Base-by-base conservation (phyloP, 1,139 yeast species). In the Arxiozyma bovina region DNA sequence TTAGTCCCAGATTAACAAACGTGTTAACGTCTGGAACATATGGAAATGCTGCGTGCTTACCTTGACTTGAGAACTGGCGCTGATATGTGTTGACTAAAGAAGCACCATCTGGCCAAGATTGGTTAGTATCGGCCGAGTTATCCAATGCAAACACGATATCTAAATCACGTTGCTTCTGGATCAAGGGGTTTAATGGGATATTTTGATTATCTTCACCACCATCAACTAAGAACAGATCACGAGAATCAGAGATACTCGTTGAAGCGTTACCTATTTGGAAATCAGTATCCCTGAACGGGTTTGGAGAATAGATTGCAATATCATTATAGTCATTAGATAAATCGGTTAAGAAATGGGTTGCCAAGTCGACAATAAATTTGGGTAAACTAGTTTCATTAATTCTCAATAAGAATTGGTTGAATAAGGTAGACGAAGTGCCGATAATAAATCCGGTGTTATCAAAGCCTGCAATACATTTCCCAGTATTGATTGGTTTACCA, bases 171-270 rank as follows among this genome's bases (percentile, higher is more conserved):
- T 77, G 78, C 12, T 81, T 78, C 69, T 85, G 93, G 50, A 89
- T 69, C 61, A 89, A 74, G 23, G 97, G 96, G 57, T 79, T 75
- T 49, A 88, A 72, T 11, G 97, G 97, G 38, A 90, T 76, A 62
- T 85, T 86, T 67, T 89, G 93, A 17, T 69, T 70, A 70, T 87
- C 96, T 69, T 85, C 91, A 60, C 96, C 96, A 57, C 96, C 96
- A 67, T 90, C 97, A n/a, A 83, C 91, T 57, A 89, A 75, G 64
- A 72, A 79, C 48, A 90, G 74, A 4, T 79, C 73, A 6, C 77
- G 75, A 41, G 71, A 63, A 30, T 70, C 64, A 12, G 68, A 75
- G 60, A 82, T 78, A 23, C 62, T 53, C 6, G 53, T 58, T 7
- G 69, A 61, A 51, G 59, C 61, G 54, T 66, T 65, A 1, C 65